Conservation (phyloP, 1,139 yeast genomes). For the Pichia norvegensis region DNA sequence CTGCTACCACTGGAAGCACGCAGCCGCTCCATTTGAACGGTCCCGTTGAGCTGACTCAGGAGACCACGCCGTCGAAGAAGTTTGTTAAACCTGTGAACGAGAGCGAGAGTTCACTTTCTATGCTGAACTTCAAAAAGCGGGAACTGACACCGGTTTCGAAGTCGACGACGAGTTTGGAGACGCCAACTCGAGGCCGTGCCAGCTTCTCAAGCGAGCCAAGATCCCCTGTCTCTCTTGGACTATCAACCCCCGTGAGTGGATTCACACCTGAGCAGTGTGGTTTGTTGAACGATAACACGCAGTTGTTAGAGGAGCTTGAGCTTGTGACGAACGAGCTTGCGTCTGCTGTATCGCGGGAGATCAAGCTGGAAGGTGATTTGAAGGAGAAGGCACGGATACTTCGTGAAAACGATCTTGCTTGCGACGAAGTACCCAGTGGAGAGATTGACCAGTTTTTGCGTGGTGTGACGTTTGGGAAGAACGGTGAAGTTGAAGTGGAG, state of each 20-base stretch:
- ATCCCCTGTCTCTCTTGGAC: conserved; percentile 11
- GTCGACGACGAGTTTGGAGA: background rate
- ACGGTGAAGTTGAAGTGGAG: conserved; percentile 3
- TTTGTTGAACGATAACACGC: conserved; percentile 50
- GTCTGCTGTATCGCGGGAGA: conserved; percentile 59
- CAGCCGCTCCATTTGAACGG: conserved; percentile 6
- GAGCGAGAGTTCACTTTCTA: background rate
- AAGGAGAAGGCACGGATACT: conserved; percentile 2
- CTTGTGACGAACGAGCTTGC: conserved; percentile 66
- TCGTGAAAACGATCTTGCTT: background rate
- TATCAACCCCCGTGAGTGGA: conserved; percentile 2
- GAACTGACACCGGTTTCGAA: background rate
- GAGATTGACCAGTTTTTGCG: background rate
- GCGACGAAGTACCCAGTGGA: background rate
- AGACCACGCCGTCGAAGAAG: conserved; percentile 6
- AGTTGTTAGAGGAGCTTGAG: conserved; percentile 54
- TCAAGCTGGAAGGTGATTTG: conserved; percentile 44
- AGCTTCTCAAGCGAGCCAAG: conserved; percentile 6
- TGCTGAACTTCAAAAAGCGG: background rate
- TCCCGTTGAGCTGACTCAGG: too few species aligned
- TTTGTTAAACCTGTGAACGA: background rate
- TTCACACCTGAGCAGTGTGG: conserved; percentile 48
- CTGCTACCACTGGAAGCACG: conserved; percentile 3
- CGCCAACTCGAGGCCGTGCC: background rate
- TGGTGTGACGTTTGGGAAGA: conserved; percentile 1